A percentile compares a stretch with the other conserved stretches of the same genome.
Evolutionary conservation across 2,329 filamentous ascomycete genomes (phyloP).

Genomic region (Claviceps sp.): DNA sequence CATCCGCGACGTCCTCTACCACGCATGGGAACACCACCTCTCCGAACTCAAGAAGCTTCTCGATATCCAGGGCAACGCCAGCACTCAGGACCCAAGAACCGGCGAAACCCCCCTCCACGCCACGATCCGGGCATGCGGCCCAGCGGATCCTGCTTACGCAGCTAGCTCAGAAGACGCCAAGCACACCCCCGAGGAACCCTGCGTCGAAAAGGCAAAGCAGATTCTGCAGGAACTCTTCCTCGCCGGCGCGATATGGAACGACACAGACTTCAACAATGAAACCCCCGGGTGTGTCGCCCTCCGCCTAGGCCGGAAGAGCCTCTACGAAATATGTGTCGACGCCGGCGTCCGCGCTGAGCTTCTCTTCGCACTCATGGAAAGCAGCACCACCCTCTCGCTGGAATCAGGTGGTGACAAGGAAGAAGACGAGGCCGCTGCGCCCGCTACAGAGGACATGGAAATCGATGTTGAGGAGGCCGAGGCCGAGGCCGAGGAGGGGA

Average conservation of each 20-base stretch:
- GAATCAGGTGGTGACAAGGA: conserved; percentile 26
- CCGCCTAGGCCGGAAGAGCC: conserved; percentile 49
- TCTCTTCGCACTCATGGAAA: conserved; percentile 67
- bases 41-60: conserved; percentile 56
- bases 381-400: conserved; percentile 60
- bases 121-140: conserved; percentile 65
- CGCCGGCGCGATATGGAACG: conserved; percentile 94
- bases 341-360: conserved; percentile 86
- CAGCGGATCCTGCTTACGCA: conserved; percentile 14
- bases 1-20: conserved; percentile 36
- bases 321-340: conserved; percentile 77
- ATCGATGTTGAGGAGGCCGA: no score
- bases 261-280: conserved; percentile 73
- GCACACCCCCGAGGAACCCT: conserved; percentile 23
- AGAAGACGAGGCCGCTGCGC: conserved; percentile 8
- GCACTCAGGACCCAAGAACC: conserved; percentile 71
- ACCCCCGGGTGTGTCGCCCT: conserved; percentile 82
- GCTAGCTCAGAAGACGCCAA: conserved; percentile 20
- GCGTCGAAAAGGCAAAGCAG: conserved; percentile 48
- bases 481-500: no score
- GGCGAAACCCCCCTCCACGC: conserved; percentile 83
- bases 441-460: conserved; percentile 15
- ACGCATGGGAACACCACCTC: conserved; percentile 48
- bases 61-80: conserved; percentile 48
- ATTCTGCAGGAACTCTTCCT: conserved; percentile 67